A percentile compares a stretch with the other conserved stretches of the same genome.
These are phyloP conservation scores for Hanseniaspora thailandica DNA, from an alignment of 805 yeast species.

Conservation along the genomic window DNA sequence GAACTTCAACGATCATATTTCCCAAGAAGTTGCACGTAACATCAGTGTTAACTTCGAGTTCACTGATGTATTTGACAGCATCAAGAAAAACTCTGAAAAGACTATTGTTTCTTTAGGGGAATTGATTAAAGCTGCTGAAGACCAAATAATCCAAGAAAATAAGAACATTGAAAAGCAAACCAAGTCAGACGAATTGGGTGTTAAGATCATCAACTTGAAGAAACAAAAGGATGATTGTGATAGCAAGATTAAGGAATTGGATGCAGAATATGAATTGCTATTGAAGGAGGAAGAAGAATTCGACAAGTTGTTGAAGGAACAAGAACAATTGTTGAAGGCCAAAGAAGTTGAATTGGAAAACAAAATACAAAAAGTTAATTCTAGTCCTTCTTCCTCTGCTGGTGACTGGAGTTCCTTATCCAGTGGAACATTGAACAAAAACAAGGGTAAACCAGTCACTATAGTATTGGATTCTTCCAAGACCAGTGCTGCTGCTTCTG, in stretches of 20 bases:
- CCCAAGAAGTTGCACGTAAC: not conserved
- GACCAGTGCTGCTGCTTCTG: slow-evolving; percentile 16
- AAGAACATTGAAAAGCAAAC: slow-evolving; percentile 5
- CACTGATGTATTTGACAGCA: not conserved
- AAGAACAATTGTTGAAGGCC: slow-evolving; percentile 8
- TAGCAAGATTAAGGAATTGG: not conserved
- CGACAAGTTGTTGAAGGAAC: not conserved
- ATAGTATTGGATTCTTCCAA: slow-evolving; percentile 19
- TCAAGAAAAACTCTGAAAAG: slow-evolving; percentile 1
- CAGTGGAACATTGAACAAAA: slow-evolving; percentile 18
- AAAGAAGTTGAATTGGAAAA: slow-evolving; percentile 1
- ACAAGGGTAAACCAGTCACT: slow-evolving; percentile 16
- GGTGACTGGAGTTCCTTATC: slow-evolving; percentile 27
- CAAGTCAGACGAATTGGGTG: not conserved
- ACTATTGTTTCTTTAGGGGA: not conserved
- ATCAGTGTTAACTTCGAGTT: not conserved
- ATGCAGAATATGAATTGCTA: not conserved
- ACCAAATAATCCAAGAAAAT: not conserved
- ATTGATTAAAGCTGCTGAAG: not conserved
- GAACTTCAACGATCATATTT: not conserved
- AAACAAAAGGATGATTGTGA: not conserved
- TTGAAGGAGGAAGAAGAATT: slow-evolving; percentile 13
- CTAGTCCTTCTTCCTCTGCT: slow-evolving; percentile 27
- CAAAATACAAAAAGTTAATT: slow-evolving; percentile 8
- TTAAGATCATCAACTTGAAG: not conserved